Evolutionary conservation across 805 yeast species (phyloP).

Genomic region (Metschnikowia arizonensis): DNA sequence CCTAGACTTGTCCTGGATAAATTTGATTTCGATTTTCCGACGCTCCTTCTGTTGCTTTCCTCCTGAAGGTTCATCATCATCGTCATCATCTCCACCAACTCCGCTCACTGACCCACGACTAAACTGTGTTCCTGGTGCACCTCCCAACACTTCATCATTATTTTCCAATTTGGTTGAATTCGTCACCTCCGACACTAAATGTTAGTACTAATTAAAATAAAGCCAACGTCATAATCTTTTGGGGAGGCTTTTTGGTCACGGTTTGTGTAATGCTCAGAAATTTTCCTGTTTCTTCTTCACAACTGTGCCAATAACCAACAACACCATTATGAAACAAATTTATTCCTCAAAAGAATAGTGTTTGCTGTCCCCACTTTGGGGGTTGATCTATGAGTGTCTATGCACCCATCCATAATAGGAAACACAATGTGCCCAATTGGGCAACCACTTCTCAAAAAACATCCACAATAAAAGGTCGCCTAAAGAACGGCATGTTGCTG

Average conservation of each 20-base stretch:
- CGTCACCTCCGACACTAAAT: conserved; percentile 39
- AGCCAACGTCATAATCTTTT: too few species aligned
- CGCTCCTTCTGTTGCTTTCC: conserved; percentile 54
- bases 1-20: conserved; percentile 95
- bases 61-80: conserved; percentile 45
- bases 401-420: conserved; percentile 20
- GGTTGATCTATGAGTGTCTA: neutral
- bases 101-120: conserved; percentile 22
- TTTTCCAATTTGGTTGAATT: conserved; percentile 36
- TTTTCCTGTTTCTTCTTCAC: too few species aligned
- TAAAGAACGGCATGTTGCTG: neutral
- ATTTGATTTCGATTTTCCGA: conserved; percentile 93
- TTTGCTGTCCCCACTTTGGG: neutral
- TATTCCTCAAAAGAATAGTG: neutral
- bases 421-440: conserved; percentile 21
- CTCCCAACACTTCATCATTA: conserved; percentile 23
- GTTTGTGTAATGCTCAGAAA: too few species aligned
- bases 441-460: conserved; percentile 11
- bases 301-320: too few species aligned
- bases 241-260: too few species aligned
- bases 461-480: neutral
- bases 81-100: conserved; percentile 46
- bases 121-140: conserved; percentile 22
- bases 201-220: conserved; percentile 8
- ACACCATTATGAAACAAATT: too few species aligned